Percentiles rank a stretch among this genome's conserved stretches.
Evolutionary conservation across 805 yeast species (phyloP).

Genomic region (Candida xiaguanensis): DNA sequence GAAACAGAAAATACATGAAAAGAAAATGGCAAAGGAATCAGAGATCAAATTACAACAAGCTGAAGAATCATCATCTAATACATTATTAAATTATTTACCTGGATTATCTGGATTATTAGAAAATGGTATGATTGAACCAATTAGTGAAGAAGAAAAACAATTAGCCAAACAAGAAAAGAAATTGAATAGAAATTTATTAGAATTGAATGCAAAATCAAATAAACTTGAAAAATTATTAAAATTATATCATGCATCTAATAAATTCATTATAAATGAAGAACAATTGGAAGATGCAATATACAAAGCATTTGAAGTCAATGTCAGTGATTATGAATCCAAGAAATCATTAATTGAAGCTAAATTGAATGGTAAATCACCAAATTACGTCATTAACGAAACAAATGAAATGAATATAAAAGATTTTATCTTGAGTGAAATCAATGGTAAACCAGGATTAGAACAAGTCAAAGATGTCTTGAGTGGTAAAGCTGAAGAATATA

Average conservation of each 20-base stretch:
- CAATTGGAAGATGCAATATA: constrained; percentile 57
- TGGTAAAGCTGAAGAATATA: constrained; percentile 34
- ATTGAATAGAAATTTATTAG: constrained; percentile 59
- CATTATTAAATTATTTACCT: constrained; percentile 44
- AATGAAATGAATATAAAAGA: constrained; percentile 35
- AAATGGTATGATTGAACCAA: constrained; percentile 67
- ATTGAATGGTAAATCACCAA: constrained; percentile 27
- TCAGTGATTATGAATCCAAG: constrained; percentile 30
- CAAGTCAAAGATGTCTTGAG: constrained; percentile 35
- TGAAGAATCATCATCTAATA: constrained; percentile 14
- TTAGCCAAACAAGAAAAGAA: constrained; percentile 55
- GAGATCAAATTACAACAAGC: constrained; percentile 35
- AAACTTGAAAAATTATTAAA: constrained; percentile 59
- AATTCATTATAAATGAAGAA: constrained; percentile 70
- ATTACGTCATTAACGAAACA: constrained; percentile 23
- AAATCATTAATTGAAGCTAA: constrained; percentile 33
- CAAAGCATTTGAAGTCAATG: constrained; percentile 48
- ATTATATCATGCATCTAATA: constrained; percentile 66
- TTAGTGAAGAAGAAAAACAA: constrained; percentile 68
- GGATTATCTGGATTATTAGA: constrained; percentile 64
- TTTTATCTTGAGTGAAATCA: constrained; percentile 35
- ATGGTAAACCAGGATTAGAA: constrained; percentile 41
- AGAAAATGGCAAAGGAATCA: constrained; percentile 21
- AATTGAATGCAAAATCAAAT: constrained; percentile 49
- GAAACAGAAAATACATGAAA: constrained; percentile 26